Base-by-base conservation (phyloP, 2,329 filamentous ascomycete species). In the Golovinomyces cichoracearum region DNA sequence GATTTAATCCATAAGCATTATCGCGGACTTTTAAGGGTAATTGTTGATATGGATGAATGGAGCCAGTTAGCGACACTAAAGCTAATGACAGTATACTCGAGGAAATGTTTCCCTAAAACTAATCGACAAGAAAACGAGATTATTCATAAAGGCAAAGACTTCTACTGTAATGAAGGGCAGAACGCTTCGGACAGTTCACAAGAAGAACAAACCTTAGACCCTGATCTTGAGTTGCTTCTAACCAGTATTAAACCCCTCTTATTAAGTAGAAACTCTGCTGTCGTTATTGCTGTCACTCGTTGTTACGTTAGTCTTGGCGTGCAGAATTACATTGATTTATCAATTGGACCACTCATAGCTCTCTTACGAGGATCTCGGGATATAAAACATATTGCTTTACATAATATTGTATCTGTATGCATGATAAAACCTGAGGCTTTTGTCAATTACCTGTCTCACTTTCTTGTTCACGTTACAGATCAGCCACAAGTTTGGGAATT, bases 1-100 rank as follows among this genome's bases (percentile, higher is more conserved):
- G 86, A 94, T 60, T 66, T 98, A 51, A 77, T 98, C 55, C 90
- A 98, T 63, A 78, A 80, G 54, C 81, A 93, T 60, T 98, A 95
- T 64, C 76, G 83, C 47, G 70, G 74, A 31, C 66, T 98, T 53
- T 78, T 93, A 53, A 83, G 77, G 62, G 93, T 94, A 67, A 66
- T 95, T 48, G 84, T 94, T 22, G 90, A 98, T 61, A 98, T 98
- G 90, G 90, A 98, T 59, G 90, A 98, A 64, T 98, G 90, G 90
- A 82, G 85, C 38, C 90, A 98, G 64, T 63, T 95, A 48, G 80
- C 84, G 1, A 82, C 82, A 2, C 61, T 98, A 56, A 73, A 77
- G 35, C 67, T 98, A 54, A 78, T 95, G 74, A 79, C 81, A 1
- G 67, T 77, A 21, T 98, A 98, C 62, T 77, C 83, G 1, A 75